A percentile compares a stretch with the other conserved stretches of the same genome.
Evolutionary conservation across 352 stramenopile species (phyloP).

Genomic region (Pythium coloratum): DNA sequence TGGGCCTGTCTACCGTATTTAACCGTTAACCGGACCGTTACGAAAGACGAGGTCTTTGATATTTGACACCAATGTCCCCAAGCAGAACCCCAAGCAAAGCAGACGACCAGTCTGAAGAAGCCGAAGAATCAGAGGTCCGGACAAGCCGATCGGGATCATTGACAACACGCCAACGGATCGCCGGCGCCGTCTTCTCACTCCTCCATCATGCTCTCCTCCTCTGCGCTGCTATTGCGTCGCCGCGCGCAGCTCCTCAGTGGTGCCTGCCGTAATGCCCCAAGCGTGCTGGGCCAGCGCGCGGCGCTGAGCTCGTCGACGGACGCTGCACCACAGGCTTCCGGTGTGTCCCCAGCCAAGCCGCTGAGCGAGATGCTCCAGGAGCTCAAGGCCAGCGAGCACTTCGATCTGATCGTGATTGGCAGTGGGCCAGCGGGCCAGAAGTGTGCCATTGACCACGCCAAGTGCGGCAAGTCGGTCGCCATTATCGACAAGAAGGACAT

Average conservation of each 20-base stretch:
- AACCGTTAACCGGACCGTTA: conserved; percentile 9
- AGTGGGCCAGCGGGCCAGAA: conserved; percentile 87
- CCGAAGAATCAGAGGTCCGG: conserved; percentile 15
- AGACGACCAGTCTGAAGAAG: conserved; percentile 5
- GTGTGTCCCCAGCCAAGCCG: conserved; percentile 20
- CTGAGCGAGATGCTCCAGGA: conserved; percentile 74
- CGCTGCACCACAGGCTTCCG: conserved; percentile 3
- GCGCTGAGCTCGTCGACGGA: neutral
- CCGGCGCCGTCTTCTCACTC: neutral
- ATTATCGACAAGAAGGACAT: conserved; percentile 91
- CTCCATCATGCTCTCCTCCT: conserved; percentile 16
- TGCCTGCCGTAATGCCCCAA: conserved; percentile 5
- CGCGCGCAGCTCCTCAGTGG: conserved; percentile 3
- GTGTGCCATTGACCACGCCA: conserved; percentile 89
- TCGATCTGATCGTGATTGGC: conserved; percentile 89
- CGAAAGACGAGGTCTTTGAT: neutral
- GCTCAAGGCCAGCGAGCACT: conserved; percentile 84
- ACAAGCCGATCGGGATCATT: neutral
- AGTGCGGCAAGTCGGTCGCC: conserved; percentile 78
- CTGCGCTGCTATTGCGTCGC: conserved; percentile 20
- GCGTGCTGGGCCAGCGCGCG: conserved; percentile 1
- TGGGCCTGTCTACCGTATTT: neutral
- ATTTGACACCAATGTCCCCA: conserved; percentile 10
- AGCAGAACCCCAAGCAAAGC: conserved; percentile 17
- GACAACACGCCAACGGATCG: conserved; percentile 4